Base-by-base conservation (phyloP, 1,139 yeast species). In the Sugiyamaella japonica region DNA sequence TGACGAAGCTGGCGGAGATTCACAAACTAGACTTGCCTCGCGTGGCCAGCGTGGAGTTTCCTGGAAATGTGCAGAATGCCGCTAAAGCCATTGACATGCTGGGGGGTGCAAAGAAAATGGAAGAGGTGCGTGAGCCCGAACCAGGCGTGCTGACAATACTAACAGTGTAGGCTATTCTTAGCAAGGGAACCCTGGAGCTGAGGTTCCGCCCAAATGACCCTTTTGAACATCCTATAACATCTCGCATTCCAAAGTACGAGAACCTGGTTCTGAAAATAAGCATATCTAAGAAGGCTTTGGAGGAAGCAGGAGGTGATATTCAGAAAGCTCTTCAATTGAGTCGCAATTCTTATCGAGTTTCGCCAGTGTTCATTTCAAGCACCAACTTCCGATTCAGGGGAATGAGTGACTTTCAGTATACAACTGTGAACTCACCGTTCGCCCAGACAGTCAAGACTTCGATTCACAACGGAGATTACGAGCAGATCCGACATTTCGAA, bases 381-480 rank as follows among this genome's bases (percentile, higher is more conserved):
- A 81, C 83, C 57, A 86, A 86, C 15, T 86, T 83, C 64, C 81
- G 88, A 61, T 93, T 91, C 69, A 80, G 96, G 62, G 89, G 88
- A 56, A 82, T 93, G 76, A 84, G 93, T 1, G 99, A 93, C 70
- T 93, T 89, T 68, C 99, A 91, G 68, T 80, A 82, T 58, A 74
- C 80, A 34, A 81, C 91, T 16, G 80, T 79, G 53, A 78, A 81
- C 60, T 85, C 87, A 12, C 66, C 74, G 1, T 76, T 83, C 59
- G 76, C 79, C 1, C 59, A 69, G 3, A 72, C 73, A 34, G 73
- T 81, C 55, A 67, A 75, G 40, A 61, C 69, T 1, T 70, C 83
- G 1, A 61, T 82, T 1, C 71, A 70, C 42, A 58, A 70, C 0
- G 78, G 81, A 7, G 70, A 79, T 59, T 40, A 37, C 10, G 36